A percentile compares a stretch with the other conserved stretches of the same genome.
phyloP scores from a whole-genome alignment of 306 rosid genomes.

The Quercus dentata region DNA sequence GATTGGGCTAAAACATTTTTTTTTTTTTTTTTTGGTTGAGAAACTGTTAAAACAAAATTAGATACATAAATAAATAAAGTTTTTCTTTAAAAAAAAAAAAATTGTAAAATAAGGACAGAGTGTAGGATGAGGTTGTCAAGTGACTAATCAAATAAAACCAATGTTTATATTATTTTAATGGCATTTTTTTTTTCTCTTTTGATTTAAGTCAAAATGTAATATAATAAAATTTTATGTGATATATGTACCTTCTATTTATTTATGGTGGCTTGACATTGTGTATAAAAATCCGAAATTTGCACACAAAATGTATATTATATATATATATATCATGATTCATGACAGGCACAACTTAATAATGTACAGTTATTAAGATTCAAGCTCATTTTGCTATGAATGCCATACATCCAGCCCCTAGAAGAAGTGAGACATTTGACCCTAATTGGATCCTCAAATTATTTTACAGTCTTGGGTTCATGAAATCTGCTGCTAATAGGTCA shows the following conservation, averaged over 20 bases:
- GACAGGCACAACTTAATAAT: neutral
- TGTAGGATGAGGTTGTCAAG: neutral
- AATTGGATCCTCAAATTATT: conserved; percentile 16
- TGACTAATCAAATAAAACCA: too few species aligned
- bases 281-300: too few species aligned
- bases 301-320: neutral
- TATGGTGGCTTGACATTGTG: neutral
- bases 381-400: conserved; percentile 45
- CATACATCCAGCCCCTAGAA: conserved; percentile 43
- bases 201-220: too few species aligned
- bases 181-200: too few species aligned
- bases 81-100: too few species aligned
- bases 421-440: conserved; percentile 16
- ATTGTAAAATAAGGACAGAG: neutral
- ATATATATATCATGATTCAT: too few species aligned
- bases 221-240: too few species aligned
- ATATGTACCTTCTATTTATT: neutral
- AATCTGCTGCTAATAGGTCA: conserved; percentile 45
- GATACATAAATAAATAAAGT: neutral
- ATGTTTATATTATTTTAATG: too few species aligned
- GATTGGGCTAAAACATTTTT: too few species aligned
- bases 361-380: neutral
- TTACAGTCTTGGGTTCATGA: conserved; percentile 37
- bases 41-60: too few species aligned
- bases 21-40: too few species aligned